Evolutionary conservation across 2,329 filamentous ascomycete species (phyloP).

Genomic region (Rutstroemia sydowiana): DNA sequence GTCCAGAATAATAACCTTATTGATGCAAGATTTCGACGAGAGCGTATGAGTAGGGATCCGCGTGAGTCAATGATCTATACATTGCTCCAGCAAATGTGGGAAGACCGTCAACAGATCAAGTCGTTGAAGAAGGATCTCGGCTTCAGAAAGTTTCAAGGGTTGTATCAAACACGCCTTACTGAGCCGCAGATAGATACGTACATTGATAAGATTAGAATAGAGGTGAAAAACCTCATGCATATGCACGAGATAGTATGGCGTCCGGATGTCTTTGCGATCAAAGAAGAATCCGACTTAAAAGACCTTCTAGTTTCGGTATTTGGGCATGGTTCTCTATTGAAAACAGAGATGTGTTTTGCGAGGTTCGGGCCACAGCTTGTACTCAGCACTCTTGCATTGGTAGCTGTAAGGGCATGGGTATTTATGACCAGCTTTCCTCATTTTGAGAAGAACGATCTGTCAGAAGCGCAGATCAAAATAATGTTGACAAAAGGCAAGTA

Average conservation of each 20-base stretch:
- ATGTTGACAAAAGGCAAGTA: background rate
- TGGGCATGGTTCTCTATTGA: background rate
- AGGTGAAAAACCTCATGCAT: too few species aligned
- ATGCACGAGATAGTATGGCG: too few species aligned
- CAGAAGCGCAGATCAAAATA: background rate
- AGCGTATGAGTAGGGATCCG: background rate
- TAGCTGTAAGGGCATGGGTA: background rate
- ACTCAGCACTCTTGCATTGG: background rate
- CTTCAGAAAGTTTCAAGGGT: too few species aligned
- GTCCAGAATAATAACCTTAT: background rate
- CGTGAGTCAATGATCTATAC: background rate
- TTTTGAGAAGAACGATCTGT: background rate
- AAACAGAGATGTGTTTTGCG: background rate
- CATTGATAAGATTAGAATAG: too few species aligned
- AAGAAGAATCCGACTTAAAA: background rate
- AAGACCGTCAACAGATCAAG: background rate
- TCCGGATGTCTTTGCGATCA: too few species aligned
- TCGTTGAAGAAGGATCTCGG: too few species aligned
- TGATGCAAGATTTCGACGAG: background rate
- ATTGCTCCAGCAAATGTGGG: background rate
- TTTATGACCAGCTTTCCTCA: background rate
- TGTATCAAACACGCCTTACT: too few species aligned
- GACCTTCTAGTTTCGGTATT: background rate
- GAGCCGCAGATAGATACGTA: too few species aligned
- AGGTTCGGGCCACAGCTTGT: background rate